phyloP scores from a whole-genome alignment of 768 basidiomycete species.

The Pleurotus salmoneostramineus region DNA sequence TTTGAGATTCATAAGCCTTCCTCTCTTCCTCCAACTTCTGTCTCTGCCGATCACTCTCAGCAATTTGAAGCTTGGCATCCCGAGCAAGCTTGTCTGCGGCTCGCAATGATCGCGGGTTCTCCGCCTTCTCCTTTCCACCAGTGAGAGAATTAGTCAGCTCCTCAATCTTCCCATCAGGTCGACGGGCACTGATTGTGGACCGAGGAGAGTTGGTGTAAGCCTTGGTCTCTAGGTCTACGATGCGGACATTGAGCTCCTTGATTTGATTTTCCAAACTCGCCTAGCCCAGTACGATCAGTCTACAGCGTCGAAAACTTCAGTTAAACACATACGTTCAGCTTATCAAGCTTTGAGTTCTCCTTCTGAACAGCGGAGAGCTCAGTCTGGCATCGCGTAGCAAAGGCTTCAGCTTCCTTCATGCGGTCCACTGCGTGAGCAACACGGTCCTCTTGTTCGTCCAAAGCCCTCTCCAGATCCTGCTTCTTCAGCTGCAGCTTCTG shows the following conservation, averaged over 20 bases:
- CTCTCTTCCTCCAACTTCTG: constrained; percentile 64
- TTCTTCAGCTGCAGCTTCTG: constrained; percentile 77
- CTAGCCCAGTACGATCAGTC: constrained; percentile 31
- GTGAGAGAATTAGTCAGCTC: constrained; percentile 60
- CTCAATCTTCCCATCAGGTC: constrained; percentile 68
- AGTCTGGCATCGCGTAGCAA: constrained; percentile 70
- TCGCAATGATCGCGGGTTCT: constrained; percentile 39
- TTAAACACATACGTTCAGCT: constrained; percentile 54
- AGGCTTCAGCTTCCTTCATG: constrained; percentile 77
- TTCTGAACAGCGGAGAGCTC: constrained; percentile 73
- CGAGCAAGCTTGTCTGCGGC: constrained; percentile 32
- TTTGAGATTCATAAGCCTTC: constrained; percentile 53
- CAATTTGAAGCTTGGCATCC: constrained; percentile 50
- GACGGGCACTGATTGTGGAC: constrained; percentile 48
- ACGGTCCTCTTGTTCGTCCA: constrained; percentile 77
- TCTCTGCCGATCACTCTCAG: constrained; percentile 61
- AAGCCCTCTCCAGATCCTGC: constrained; percentile 72
- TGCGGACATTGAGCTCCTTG: constrained; percentile 79
- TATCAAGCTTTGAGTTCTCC: constrained; percentile 82
- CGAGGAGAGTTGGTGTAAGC: constrained; percentile 66
- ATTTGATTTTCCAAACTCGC: constrained; percentile 81
- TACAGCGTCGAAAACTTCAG: not conserved
- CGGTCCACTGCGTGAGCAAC: constrained; percentile 68
- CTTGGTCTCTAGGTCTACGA: constrained; percentile 80
- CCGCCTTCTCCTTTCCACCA: constrained; percentile 41